Percentiles rank a stretch among this genome's conserved stretches.
phyloP scores from a whole-genome alignment of 2,329 filamentous ascomycete genomes.

The Botryosphaeria dothidea region DNA sequence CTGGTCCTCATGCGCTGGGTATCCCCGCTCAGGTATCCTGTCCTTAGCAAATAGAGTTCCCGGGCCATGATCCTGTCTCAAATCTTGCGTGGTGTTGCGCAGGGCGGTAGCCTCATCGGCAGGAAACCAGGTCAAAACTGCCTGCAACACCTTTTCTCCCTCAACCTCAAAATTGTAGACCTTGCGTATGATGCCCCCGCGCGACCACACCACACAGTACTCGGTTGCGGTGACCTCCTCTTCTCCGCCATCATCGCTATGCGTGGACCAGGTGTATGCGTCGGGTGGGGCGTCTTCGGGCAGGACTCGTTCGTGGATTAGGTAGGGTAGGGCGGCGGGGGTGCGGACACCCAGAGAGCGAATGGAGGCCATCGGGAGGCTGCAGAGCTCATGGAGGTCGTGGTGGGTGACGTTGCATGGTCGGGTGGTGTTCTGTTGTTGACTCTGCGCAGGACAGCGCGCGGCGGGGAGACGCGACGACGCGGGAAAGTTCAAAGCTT shows the following conservation, averaged over 20 bases:
- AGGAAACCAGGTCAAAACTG: slow-evolving; percentile 80
- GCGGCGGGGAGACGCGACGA: slow-evolving; percentile 20
- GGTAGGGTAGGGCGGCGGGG: slow-evolving; percentile 79
- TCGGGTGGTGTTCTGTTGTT: slow-evolving; percentile 14
- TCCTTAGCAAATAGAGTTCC: slow-evolving; percentile 26
- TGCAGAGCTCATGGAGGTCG: slow-evolving; percentile 34
- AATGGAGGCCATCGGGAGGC: slow-evolving; percentile 75
- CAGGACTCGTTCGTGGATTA: slow-evolving; percentile 78
- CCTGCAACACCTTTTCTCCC: slow-evolving; percentile 82
- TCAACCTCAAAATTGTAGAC: slow-evolving; percentile 85
- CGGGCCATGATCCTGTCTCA: slow-evolving; percentile 3
- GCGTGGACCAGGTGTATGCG: slow-evolving; percentile 75
- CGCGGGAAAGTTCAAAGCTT: slow-evolving; percentile 20
- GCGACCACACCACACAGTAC: slow-evolving; percentile 82
- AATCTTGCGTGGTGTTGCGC: slow-evolving; percentile 1
- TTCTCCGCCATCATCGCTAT: slow-evolving; percentile 44
- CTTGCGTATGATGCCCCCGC: slow-evolving; percentile 80
- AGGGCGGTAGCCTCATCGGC: slow-evolving; percentile 33
- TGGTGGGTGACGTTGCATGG: slow-evolving; percentile 15
- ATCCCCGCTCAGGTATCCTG: slow-evolving; percentile 28
- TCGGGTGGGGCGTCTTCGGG: slow-evolving; percentile 64
- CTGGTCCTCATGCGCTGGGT: neutral
- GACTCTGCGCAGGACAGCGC: slow-evolving; percentile 11
- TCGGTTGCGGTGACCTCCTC: slow-evolving; percentile 74
- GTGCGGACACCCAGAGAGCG: slow-evolving; percentile 89